Evolutionary conservation across 2,329 filamentous ascomycete species (phyloP), one percentile per base, ranked within the genome.

Genomic region (Fusarium chaquense): DNA sequence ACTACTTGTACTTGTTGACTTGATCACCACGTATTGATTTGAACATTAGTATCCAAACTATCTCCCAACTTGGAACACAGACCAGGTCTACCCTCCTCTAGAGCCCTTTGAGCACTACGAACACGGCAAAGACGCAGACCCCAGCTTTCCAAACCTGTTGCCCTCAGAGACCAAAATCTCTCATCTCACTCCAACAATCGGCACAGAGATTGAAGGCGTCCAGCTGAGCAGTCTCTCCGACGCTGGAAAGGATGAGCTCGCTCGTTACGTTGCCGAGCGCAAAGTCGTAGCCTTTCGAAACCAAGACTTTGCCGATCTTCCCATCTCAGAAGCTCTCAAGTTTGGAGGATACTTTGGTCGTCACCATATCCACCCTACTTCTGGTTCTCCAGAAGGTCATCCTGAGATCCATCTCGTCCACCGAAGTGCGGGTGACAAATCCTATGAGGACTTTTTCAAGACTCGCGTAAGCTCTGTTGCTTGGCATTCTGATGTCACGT

Each of bases 401-500:
- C 92, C 92, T 0, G 89, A 94, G 77, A 81, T 96, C 18, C 92
- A 95, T 75, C 86, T 96, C 3, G 92, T 95, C 2, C 92, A 95
- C 79, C 88, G 92, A 40, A 89, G 88, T 22, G 90, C 80, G 20
- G 78, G 78, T 28, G 81, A 83, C 66, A 74, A 69, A 30, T 87
- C 50, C 82, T 87, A 62, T 22, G 81, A 86, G 22, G 83, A 86
- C 50, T 92, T 91, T 79, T 90, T 93, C 70, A 73, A 78, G 61
- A 87, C 88, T 47, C 87, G 91, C 24, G 94, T 92, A 5, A 95
- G 90, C 80, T 92, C 90, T 1, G 89, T 97, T 2, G 93, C 93
- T 10, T 97, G 93, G 93, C 94, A 97, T 81, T 92, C 90, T 0
- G 94, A 97, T 72, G 90, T 97, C 2, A 92, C 91, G 1, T 97